These are phyloP conservation scores for Cladosporium halotolerans DNA, from an alignment of 2,329 filamentous ascomycete species.

Conservation along the genomic window DNA sequence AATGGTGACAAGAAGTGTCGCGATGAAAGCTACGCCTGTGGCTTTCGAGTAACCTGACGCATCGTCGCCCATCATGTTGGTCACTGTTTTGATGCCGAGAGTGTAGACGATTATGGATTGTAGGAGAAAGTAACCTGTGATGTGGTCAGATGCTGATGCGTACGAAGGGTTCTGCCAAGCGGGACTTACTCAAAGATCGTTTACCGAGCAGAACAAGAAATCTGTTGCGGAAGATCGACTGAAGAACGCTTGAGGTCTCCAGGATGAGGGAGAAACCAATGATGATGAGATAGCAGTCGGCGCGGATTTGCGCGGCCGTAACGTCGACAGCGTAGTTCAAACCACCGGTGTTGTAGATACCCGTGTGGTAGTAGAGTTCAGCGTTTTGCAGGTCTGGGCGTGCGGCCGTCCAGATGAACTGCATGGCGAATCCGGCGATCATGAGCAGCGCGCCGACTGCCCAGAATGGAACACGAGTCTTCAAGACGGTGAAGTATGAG, in stretches of 20 bases:
- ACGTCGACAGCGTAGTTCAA: constrained; percentile 32
- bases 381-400: constrained; percentile 30
- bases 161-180: not conserved
- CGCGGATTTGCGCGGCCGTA: constrained; percentile 33
- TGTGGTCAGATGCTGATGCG: not conserved
- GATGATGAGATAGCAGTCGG: constrained; percentile 41
- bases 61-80: constrained; percentile 11
- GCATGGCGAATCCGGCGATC: constrained; percentile 33
- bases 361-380: constrained; percentile 38
- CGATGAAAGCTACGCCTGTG: constrained; percentile 17
- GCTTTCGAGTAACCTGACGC: constrained; percentile 10
- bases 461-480: constrained; percentile 28
- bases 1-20: constrained; percentile 16
- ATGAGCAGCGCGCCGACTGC: constrained; percentile 28
- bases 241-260: constrained; percentile 34
- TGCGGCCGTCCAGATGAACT: constrained; percentile 40
- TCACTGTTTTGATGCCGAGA: constrained; percentile 42
- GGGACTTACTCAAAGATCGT: constrained; percentile 38
- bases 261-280: constrained; percentile 37
- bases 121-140: constrained; percentile 36
- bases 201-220: constrained; percentile 35
- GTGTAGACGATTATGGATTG: constrained; percentile 39
- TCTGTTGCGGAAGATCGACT: constrained; percentile 31
- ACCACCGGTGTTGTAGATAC: constrained; percentile 34
- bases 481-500: constrained; percentile 14